Evolutionary conservation across 306 rosid genomes (phyloP).

Genomic region (Prunus padus): DNA sequence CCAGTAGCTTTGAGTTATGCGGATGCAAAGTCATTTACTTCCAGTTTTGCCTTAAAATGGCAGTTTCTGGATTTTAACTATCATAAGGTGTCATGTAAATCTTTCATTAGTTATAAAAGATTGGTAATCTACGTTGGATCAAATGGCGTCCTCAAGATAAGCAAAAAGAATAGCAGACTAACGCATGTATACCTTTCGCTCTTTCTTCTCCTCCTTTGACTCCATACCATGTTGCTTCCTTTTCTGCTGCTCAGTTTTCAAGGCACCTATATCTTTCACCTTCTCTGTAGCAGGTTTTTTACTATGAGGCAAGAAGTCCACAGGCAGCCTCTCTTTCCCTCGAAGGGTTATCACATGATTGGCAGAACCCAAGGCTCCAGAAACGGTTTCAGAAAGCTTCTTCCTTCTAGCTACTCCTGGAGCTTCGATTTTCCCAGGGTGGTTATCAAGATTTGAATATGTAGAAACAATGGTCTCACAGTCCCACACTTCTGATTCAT

Average conservation of each 20-base stretch:
- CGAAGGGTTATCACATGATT: conserved; percentile 56
- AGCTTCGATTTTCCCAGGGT: conserved; percentile 74
- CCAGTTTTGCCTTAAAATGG: neutral
- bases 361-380: conserved; percentile 49
- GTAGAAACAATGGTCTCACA: conserved; percentile 90
- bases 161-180: neutral
- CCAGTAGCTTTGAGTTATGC: conserved; percentile 1
- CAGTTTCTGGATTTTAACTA: neutral
- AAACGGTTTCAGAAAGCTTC: conserved; percentile 67
- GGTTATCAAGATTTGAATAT: conserved; percentile 81
- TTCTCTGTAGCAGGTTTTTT: conserved; percentile 51
- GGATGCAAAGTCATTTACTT: neutral
- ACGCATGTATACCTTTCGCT: conserved; percentile 64
- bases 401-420: conserved; percentile 62
- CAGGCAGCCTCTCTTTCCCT: conserved; percentile 80
- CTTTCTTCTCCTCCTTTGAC: conserved; percentile 85
- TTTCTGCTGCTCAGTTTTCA: conserved; percentile 51
- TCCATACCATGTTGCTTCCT: conserved; percentile 75
- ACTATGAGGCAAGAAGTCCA: conserved; percentile 64
- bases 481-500: conserved; percentile 88
- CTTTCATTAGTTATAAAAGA: neutral
- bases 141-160: neutral
- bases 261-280: conserved; percentile 33
- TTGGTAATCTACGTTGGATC: neutral
- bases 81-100: neutral